phyloP scores from a whole-genome alignment of 169 alveolate genomes.

The Plasmodium chabaudi region DNA sequence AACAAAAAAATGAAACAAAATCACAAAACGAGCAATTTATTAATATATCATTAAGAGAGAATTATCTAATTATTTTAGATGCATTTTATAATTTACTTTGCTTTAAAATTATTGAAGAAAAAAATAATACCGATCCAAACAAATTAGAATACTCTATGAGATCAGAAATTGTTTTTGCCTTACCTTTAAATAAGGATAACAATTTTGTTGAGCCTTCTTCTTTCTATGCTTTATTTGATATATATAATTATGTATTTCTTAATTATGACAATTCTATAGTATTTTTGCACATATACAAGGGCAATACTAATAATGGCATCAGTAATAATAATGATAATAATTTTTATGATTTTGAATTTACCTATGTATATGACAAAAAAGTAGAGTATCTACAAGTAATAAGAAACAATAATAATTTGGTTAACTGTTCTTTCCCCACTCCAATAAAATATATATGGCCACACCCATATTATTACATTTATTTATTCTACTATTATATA shows the following conservation, averaged over 20 bases:
- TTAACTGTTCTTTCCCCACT: conserved; percentile 52
- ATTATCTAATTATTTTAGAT: conserved; percentile 50
- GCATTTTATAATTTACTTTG: conserved; percentile 76
- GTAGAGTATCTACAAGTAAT: conserved; percentile 48
- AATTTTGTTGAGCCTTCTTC: conserved; percentile 30
- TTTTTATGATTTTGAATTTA: conserved; percentile 64
- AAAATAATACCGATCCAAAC: background rate
- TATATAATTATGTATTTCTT: conserved; percentile 57
- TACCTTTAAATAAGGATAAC: conserved; percentile 65
- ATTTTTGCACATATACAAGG: conserved; percentile 53
- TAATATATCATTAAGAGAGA: background rate
- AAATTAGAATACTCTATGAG: conserved; percentile 18
- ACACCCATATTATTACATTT: conserved; percentile 25
- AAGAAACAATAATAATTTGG: conserved; percentile 11
- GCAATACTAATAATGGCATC: background rate
- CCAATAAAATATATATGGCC: conserved; percentile 76
- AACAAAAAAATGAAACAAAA: background rate
- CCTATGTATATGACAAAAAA: background rate
- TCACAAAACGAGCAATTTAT: background rate
- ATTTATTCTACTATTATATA: conserved; percentile 42
- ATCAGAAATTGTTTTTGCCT: conserved; percentile 35
- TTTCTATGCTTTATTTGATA: conserved; percentile 61
- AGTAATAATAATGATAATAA: background rate
- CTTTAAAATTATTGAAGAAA: conserved; percentile 43
- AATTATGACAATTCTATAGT: conserved; percentile 68